phyloP scores from a whole-genome alignment of 495 filamentous ascomycete genomes.

The Penicillium paradoxum region DNA sequence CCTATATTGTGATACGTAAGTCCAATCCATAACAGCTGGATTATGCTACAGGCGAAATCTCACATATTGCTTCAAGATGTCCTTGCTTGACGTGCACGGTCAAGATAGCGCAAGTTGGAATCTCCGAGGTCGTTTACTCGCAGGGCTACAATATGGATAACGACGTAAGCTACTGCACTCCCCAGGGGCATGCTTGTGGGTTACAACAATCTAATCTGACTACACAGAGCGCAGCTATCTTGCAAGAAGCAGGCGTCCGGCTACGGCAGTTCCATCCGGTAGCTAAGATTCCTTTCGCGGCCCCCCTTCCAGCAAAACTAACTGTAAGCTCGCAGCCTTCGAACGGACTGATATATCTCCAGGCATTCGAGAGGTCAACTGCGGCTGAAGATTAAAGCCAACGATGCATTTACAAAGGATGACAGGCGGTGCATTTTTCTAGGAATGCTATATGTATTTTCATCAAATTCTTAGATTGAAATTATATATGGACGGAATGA shows the following conservation, averaged over 20 bases:
- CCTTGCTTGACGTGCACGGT: constrained; percentile 98
- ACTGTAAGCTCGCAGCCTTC: constrained; percentile 33
- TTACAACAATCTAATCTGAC: constrained; percentile 8
- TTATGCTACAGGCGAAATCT: not conserved
- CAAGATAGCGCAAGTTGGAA: constrained; percentile 95
- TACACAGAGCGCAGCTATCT: constrained; percentile 66
- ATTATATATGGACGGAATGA: too few species aligned
- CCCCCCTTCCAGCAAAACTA: not conserved
- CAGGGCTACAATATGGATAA: constrained; percentile 91
- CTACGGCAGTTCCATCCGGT: constrained; percentile 81
- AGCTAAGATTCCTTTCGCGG: constrained; percentile 42
- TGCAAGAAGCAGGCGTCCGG: constrained; percentile 67
- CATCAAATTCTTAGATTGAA: too few species aligned
- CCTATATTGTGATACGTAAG: constrained; percentile 86
- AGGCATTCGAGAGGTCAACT: constrained; percentile 8
- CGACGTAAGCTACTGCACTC: constrained; percentile 35
- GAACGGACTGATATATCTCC: constrained; percentile 47
- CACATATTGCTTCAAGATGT: constrained; percentile 46
- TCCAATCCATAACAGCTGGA: constrained; percentile 2
- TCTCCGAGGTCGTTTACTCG: constrained; percentile 89
- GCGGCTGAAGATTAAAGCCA: not conserved
- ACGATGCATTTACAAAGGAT: not conserved
- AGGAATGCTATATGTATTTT: not conserved
- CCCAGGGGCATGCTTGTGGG: not conserved
- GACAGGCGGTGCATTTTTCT: not conserved